Base-by-base conservation (phyloP, 345 rosid genomes). In the Streptanthus diversifolius region DNA sequence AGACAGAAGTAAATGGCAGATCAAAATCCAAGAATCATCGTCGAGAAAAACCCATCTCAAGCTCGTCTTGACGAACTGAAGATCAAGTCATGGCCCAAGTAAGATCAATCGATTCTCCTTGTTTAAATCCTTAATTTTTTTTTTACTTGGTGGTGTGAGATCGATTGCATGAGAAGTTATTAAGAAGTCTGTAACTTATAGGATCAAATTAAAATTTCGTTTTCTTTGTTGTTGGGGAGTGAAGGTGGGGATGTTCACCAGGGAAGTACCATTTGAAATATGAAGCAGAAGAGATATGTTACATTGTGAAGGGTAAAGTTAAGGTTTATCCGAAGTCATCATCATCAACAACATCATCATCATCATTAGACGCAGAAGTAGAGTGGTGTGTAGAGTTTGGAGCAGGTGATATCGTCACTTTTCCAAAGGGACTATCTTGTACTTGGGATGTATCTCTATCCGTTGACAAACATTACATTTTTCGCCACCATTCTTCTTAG, bases 1-100 rank as follows among this genome's bases (percentile, higher is more conserved):
- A 30, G 53, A 19, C 6, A 54, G 3, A 3, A 71, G 45, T 44
- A 41, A 49, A 82, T 85, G 90, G 74, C 83, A 47, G 89, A 75
- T 44, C 57, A 70, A 45, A 79, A 70, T 61, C 82, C 84, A 17
- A 73, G 86, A 68, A 87, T 90, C 78, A 76, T 69, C 32, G 90
- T 92, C 0, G 93, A 92, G 73, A 84, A 63, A 40, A 88, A 84
- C 73, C 93, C 97, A 55, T 63, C 97, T 48, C 85, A 88, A 40
- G 74, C 93, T 18, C 84, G 80, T 41, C 87, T 92, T 29, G 76
- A 81, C 6, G 91, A 90, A 66, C 71, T 92, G 22, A 88, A 90
- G 81, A 72, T 92, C 95, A 90, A 88, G 86, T 87, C 89, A 64
- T 92, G 98, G 95, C 97, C 98, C 84, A 92, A 92, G 98, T 92